Percentiles rank a stretch among this genome's conserved stretches.
phyloP scores from a whole-genome alignment of 805 yeast species.

The Kazachstania taianensis region DNA sequence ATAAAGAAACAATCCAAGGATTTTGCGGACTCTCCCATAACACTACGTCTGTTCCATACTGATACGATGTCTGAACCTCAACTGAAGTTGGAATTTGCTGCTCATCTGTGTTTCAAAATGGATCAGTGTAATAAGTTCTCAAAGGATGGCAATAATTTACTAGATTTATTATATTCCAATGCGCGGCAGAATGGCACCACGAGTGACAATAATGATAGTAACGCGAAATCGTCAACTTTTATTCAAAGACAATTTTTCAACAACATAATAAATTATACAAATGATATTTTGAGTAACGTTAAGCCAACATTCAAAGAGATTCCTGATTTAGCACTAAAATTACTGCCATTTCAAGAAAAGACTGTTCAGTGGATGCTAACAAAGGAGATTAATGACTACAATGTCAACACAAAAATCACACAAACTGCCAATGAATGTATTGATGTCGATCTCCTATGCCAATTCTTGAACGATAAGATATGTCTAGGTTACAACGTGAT shows the following conservation, averaged over 20 bases:
- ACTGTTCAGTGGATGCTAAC: constrained; percentile 27
- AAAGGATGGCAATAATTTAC: constrained; percentile 13
- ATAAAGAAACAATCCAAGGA: constrained; percentile 5
- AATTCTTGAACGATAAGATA: constrained; percentile 17
- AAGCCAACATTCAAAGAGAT: constrained; percentile 4
- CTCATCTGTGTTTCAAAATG: constrained; percentile 2
- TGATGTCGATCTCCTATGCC: constrained; percentile 4
- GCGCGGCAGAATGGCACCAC: not conserved
- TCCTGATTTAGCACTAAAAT: constrained; percentile 11
- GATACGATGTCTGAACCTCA: no score
- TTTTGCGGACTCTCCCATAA: not conserved
- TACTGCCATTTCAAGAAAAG: constrained; percentile 25
- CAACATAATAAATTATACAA: constrained; percentile 18
- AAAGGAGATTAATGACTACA: constrained; percentile 13
- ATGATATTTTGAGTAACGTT: constrained; percentile 6
- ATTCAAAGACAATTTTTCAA: constrained; percentile 21
- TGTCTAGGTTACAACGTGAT: constrained; percentile 21
- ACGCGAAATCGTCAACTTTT: constrained; percentile 7
- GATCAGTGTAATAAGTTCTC: constrained; percentile 20
- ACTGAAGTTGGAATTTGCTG: no score
- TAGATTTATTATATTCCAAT: constrained; percentile 17
- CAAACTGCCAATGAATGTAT: not conserved
- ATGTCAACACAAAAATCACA: no score
- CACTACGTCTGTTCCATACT: no score
- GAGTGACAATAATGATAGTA: not conserved